Conservation (phyloP, 1,284 basidiomycete genomes). For the Peniophora sp. region DNA sequence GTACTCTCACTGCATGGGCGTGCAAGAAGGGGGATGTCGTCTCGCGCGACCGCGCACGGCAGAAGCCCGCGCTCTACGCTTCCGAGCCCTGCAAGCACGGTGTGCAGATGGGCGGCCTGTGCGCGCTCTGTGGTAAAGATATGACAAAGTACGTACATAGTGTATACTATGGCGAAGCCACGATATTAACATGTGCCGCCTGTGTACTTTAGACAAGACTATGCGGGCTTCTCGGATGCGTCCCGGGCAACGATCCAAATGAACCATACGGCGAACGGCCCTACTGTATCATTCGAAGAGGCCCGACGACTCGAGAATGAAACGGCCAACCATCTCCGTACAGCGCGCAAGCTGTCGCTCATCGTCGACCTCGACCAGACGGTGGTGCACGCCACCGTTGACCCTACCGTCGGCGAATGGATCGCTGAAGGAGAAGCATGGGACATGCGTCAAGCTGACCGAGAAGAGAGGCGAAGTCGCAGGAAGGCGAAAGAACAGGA, state of each 20-base stretch:
- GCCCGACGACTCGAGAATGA: conserved; percentile 84
- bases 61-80: conserved; percentile 55
- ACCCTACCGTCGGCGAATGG: conserved; percentile 98
- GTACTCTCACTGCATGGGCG: conserved; percentile 60
- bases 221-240: conserved; percentile 77
- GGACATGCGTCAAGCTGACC: conserved; percentile 44
- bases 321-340: conserved; percentile 71
- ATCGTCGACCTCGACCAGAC: conserved; percentile 99
- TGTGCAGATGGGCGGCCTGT: conserved; percentile 87
- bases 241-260: conserved; percentile 79
- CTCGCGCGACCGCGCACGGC: conserved; percentile 37
- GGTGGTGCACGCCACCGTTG: conserved; percentile 97
- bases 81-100: conserved; percentile 90
- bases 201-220: conserved; percentile 60
- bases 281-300: conserved; percentile 77
- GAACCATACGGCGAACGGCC: conserved; percentile 76
- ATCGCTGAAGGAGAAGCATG: conserved; percentile 76
- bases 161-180: too few relatives aligned
- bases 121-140: conserved; percentile 90
- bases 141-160: conserved; percentile 70
- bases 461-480: conserved; percentile 18
- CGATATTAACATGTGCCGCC: conserved; percentile 7
- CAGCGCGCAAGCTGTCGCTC: conserved; percentile 77
- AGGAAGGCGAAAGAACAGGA: conserved; percentile 15
- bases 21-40: conserved; percentile 53